Evolutionary conservation across 345 rosid genomes (phyloP), one percentile per base, ranked within the genome.

Genomic region (Acer saccharum): DNA sequence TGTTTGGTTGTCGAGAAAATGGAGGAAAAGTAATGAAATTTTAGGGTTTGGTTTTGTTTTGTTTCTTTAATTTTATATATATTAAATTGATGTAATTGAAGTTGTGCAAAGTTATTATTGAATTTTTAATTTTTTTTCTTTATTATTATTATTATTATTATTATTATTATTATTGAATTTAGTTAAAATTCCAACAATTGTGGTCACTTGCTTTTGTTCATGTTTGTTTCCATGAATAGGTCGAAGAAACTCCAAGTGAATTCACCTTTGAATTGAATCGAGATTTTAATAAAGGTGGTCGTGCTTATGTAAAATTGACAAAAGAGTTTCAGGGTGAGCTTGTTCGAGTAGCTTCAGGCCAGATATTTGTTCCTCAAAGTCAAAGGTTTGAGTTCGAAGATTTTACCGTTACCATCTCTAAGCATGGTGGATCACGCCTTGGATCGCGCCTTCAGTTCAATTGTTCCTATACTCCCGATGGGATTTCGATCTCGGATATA

Each of bases 251-350:
- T 54, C 96, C 96, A 14, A 77, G 69, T 81, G 92, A 86, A 11
- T 92, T 90, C 78, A 94, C 98, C 65, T 92, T 95, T 77, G 81
- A 88, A 79, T 29, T 29, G 32, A 29, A 29, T 29, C 32, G 32
- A 35, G 39, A 35, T 35, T 35, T 35, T 35, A 35, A 35, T 35
- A 35, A 35, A 5, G 39, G 39, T 35, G 6, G 39, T 4, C 39
- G 39, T 35, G 86, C 93, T 72, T 93, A 90, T 3, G 68, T 90
- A 58, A 86, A 78, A 2, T 79, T 95, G 83, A 86, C 84, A 12
- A 89, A 97, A 78, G 88, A 95, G 16, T 93, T 87, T 62, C 76
- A 90, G 76, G 97, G 93, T 52, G 98, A 95, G 80, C 83, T 79
- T 43, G 84, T 93, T 35, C 39, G 1, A 44, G 84, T 81, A 70